These are phyloP conservation scores for Cornus florida DNA, from an alignment of 148 eudicot genomes.

Conservation along the genomic window DNA sequence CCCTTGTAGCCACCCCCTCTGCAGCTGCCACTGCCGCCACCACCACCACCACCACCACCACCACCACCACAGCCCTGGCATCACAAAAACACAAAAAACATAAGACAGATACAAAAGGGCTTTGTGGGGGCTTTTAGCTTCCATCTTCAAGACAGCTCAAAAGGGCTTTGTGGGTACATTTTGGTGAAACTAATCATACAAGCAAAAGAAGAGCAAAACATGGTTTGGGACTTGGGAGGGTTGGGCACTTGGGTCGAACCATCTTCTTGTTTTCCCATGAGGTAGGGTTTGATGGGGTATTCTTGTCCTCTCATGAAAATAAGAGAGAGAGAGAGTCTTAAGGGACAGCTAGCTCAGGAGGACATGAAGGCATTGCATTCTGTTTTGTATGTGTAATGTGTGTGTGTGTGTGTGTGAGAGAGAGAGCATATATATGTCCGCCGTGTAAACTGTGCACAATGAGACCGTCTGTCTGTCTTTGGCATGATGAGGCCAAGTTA, in stretches of 20 bases:
- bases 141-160: background rate
- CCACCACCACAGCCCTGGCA: background rate
- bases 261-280: background rate
- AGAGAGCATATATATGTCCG: too few relatives aligned
- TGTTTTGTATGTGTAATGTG: background rate
- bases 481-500: background rate
- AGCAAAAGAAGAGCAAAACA: background rate
- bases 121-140: background rate
- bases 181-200: background rate
- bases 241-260: background rate
- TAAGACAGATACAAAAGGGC: background rate
- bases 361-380: background rate
- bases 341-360: background rate
- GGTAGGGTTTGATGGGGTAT: constrained; percentile 7
- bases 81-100: background rate
- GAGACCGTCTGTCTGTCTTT: background rate
- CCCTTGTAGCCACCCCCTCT: background rate
- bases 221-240: background rate
- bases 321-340: too few relatives aligned
- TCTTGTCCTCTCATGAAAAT: constrained; percentile 18
- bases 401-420: too few relatives aligned
- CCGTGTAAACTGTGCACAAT: background rate
- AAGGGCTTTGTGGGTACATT: constrained; percentile 3
- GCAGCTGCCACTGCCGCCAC: background rate
- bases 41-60: background rate